Evolutionary conservation across 306 rosid species (phyloP), one percentile per base, ranked within the genome.

Genomic region (Styphnolobium japonicum): DNA sequence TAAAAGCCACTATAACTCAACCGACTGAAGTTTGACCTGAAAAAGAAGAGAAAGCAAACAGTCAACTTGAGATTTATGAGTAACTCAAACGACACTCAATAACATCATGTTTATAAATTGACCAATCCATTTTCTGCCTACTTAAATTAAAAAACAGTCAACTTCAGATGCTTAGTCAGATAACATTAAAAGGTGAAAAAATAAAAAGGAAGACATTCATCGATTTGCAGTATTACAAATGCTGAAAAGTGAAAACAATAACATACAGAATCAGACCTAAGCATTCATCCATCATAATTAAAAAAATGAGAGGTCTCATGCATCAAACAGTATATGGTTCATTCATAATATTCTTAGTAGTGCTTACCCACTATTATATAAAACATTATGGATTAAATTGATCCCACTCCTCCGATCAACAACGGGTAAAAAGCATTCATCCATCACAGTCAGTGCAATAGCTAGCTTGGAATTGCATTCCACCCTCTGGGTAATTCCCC

Each of bases 361-460:
- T 71, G 55, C 98, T 90, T 90, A 96, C 99, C 99, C 92, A 82
- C 89, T 85, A 83, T 90, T 96, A 68, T 90, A 93, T 60, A 96
- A 88, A 84, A 90, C 92, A 79, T 93, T 93, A 67, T 84, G 96
- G 78, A 96, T 93, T 85, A 93, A 51, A 82, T 89, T 96, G 87
- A 96, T 87, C 74, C 99, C 97, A 79, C 98, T 96, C 88, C 99
- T 91, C 80, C 98, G 77, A 82, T 96, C 99, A 86, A 93, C 87
- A 85, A 93, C 85, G 3, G 98, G 98, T 86, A 96, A 86, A 88
- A 93, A 96, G 68, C 99, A 96, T 83, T 96, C 99, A 67, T 96
- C 97, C 99, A 96, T 91, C 83, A 96, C 96, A 71, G 93, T 86
- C 82, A 87, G 87, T 34, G 97, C 99, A 85, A 96, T 89, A 78